Conservation (phyloP, 352 stramenopile genomes). For the Phytophthora vignae region DNA sequence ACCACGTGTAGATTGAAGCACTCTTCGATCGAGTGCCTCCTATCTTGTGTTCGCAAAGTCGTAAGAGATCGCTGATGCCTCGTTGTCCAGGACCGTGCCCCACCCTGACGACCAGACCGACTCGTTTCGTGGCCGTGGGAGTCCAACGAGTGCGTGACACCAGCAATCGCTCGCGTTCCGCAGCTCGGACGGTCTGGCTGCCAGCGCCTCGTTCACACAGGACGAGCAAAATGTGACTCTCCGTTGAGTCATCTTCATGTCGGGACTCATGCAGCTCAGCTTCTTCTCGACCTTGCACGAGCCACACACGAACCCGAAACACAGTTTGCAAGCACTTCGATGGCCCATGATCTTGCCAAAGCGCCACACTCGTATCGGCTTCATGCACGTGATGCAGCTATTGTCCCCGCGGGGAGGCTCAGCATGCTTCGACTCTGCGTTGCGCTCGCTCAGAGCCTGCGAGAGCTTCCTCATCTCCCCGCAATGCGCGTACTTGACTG, state of each 20-base stretch:
- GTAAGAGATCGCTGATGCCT: conserved; percentile 18
- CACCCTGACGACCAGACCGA: conserved; percentile 18
- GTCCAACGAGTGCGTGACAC: not conserved
- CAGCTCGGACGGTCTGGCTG: conserved; percentile 20
- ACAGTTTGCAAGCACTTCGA: conserved; percentile 43
- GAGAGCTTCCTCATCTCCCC: conserved; percentile 43
- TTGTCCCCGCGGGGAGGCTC: conserved; percentile 18
- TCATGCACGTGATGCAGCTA: conserved; percentile 39
- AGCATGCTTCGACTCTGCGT: conserved; percentile 20
- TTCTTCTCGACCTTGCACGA: conserved; percentile 45
- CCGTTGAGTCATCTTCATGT: conserved; percentile 40
- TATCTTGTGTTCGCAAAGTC: conserved; percentile 37
- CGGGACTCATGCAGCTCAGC: conserved; percentile 44
- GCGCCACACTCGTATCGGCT: conserved; percentile 24
- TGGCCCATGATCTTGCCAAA: conserved; percentile 19
- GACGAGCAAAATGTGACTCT: conserved; percentile 47
- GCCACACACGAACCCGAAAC: conserved; percentile 37
- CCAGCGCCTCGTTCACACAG: conserved; percentile 37
- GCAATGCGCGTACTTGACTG: conserved; percentile 37
- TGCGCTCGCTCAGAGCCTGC: conserved; percentile 30
- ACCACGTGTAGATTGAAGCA: not conserved
- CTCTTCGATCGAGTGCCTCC: conserved; percentile 22
- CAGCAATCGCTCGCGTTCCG: conserved; percentile 18
- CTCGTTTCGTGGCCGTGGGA: conserved; percentile 3
- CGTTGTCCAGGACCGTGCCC: conserved; percentile 26